Conservation (phyloP, 768 basidiomycete species). For the Daedaleopsis nitida region DNA sequence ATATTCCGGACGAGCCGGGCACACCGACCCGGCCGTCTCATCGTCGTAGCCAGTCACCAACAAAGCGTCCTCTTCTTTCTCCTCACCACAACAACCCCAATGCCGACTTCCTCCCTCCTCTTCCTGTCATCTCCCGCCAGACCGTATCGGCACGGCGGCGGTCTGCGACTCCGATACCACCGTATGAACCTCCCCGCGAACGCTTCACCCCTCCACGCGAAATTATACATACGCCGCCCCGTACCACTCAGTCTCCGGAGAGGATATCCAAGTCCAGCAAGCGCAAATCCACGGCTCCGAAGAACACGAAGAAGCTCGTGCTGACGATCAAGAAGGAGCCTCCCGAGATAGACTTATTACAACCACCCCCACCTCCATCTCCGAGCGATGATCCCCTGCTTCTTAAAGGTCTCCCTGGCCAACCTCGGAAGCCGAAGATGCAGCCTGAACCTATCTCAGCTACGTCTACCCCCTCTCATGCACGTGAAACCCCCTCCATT, state of each 20-base stretch:
- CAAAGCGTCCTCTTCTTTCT: constrained; percentile 36
- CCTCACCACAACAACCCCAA: constrained; percentile 51
- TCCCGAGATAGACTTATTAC: constrained; percentile 60
- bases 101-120: constrained; percentile 49
- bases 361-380: constrained; percentile 66
- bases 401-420: constrained; percentile 43
- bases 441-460: constrained; percentile 16
- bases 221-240: constrained; percentile 47
- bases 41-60: constrained; percentile 26
- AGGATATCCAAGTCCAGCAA: constrained; percentile 40
- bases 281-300: constrained; percentile 34
- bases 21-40: constrained; percentile 29
- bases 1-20: constrained; percentile 23
- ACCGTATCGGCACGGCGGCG: constrained; percentile 34
- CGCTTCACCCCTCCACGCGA: constrained; percentile 75
- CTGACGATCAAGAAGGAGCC: constrained; percentile 59
- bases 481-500: constrained; percentile 41
- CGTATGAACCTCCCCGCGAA: constrained; percentile 66
- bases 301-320: constrained; percentile 29
- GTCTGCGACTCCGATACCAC: constrained; percentile 54
- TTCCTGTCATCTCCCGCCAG: constrained; percentile 29
- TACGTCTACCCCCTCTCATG: constrained; percentile 29
- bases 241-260: constrained; percentile 20
- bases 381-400: constrained; percentile 78
- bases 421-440: constrained; percentile 23